Percentiles rank a stretch among this genome's conserved stretches.
phyloP scores from a whole-genome alignment of 2,329 filamentous ascomycete species.

The Didymosphaeria variabile region DNA sequence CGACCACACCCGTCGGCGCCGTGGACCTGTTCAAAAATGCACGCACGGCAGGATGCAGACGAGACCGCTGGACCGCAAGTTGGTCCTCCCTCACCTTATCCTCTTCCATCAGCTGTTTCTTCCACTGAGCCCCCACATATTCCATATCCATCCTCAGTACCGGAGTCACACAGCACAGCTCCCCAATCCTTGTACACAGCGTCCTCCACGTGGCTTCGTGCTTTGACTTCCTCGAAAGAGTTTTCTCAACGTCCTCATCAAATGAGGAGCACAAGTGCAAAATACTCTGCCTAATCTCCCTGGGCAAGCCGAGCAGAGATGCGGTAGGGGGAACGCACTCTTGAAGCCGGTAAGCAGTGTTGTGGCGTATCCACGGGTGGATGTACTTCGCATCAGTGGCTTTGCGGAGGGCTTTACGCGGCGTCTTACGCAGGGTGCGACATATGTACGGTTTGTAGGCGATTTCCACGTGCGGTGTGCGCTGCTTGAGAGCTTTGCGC shows the following conservation, averaged over 20 bases:
- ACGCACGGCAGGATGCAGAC: no score
- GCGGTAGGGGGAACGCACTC: slow-evolving; percentile 7
- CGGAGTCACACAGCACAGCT: slow-evolving; percentile 20
- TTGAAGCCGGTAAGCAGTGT: slow-evolving; percentile 2
- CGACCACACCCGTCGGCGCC: no score
- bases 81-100: no score
- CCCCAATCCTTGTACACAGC: slow-evolving; percentile 14
- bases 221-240: not conserved
- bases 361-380: slow-evolving; percentile 19
- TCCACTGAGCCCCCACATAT: slow-evolving; percentile 20
- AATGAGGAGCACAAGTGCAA: slow-evolving; percentile 3
- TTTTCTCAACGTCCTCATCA: not conserved
- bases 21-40: no score
- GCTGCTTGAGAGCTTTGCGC: not conserved
- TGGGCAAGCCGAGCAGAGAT: slow-evolving; percentile 25
- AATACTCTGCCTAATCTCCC: slow-evolving; percentile 26
- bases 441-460: no score
- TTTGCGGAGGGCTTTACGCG: slow-evolving; percentile 13
- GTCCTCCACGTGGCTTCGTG: not conserved
- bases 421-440: slow-evolving; percentile 15
- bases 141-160: slow-evolving; percentile 22
- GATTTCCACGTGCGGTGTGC: not conserved
- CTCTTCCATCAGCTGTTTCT: not conserved
- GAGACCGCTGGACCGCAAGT: no score
- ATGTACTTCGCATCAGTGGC: slow-evolving; percentile 11